Conservation (phyloP, 169 alveolate genomes). For the Babesia ovata region DNA sequence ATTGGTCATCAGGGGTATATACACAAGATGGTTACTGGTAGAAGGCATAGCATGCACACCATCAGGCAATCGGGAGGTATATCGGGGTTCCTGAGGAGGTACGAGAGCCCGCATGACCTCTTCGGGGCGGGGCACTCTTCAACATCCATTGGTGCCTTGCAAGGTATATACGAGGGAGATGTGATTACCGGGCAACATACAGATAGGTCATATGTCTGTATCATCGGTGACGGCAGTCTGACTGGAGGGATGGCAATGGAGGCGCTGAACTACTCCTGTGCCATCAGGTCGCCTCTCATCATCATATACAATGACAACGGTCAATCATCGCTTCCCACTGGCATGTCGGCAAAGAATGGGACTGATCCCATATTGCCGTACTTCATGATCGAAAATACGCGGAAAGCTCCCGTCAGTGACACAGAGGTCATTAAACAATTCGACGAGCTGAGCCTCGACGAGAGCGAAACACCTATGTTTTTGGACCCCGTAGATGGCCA, state of each 20-base stretch:
- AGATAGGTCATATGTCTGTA: slow-evolving; percentile 71
- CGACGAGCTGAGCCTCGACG: slow-evolving; percentile 3
- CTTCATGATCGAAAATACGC: slow-evolving; percentile 34
- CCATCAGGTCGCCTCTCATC: slow-evolving; percentile 79
- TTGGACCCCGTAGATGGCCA: slow-evolving; percentile 84
- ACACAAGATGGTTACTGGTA: slow-evolving; percentile 88
- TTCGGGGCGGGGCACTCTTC: slow-evolving; percentile 91
- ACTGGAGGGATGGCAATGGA: slow-evolving; percentile 91
- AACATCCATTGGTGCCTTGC: slow-evolving; percentile 84
- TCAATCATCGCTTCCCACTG: slow-evolving; percentile 84
- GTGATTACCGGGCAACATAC: neutral
- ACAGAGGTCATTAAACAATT: slow-evolving; percentile 26
- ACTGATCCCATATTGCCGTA: slow-evolving; percentile 65
- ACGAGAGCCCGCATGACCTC: slow-evolving; percentile 82
- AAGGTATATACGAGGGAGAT: slow-evolving; percentile 74
- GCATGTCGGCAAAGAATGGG: slow-evolving; percentile 66
- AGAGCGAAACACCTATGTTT: slow-evolving; percentile 56
- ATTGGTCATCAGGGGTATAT: slow-evolving; percentile 85
- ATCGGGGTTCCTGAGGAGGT: slow-evolving; percentile 80
- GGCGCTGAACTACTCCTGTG: slow-evolving; percentile 80
- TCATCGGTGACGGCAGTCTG: slow-evolving; percentile 88
- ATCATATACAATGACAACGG: slow-evolving; percentile 86
- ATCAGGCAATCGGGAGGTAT: slow-evolving; percentile 81
- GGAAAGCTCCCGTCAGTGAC: slow-evolving; percentile 21
- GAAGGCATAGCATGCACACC: slow-evolving; percentile 80